Conservation (phyloP, 192 early-diverging fungal species). For the Pilobolus umbonatus region DNA sequence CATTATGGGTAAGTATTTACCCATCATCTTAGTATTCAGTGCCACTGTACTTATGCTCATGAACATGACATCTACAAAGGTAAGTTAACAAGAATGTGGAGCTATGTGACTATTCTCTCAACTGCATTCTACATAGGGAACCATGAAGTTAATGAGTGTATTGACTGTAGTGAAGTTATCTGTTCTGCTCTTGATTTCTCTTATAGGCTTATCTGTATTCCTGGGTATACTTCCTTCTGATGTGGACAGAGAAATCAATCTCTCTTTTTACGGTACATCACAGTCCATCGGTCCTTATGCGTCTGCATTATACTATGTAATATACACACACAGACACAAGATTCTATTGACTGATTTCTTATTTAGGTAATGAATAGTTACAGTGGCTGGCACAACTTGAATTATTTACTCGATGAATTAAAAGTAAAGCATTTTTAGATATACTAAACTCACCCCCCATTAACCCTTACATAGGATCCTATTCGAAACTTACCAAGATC, state of each 20-base stretch:
- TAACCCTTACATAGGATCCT: conserved; percentile 9
- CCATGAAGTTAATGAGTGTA: conserved; percentile 20
- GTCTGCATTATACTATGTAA: conserved; percentile 27
- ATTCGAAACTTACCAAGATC: conserved; percentile 22
- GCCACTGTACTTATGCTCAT: conserved; percentile 15
- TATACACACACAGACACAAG: neutral
- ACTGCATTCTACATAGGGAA: neutral
- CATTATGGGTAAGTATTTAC: too few relatives aligned
- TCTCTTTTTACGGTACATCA: conserved; percentile 27
- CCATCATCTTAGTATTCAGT: conserved; percentile 23
- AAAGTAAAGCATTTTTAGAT: conserved; percentile 5
- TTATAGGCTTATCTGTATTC: conserved; percentile 16
- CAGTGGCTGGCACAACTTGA: conserved; percentile 26
- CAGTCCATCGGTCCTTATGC: conserved; percentile 26
- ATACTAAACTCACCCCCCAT: neutral
- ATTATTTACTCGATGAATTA: conserved; percentile 29
- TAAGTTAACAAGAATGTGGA: neutral
- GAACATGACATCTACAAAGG: conserved; percentile 26
- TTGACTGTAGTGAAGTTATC: conserved; percentile 26
- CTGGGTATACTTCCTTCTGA: conserved; percentile 6
- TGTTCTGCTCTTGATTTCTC: conserved; percentile 11
- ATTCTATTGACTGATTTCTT: neutral
- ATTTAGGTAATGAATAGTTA: conserved; percentile 17
- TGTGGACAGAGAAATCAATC: conserved; percentile 11
- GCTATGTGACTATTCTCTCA: neutral